Evolutionary conservation across 75 land plant species (phyloP), one percentile per base, ranked within the genome.

Genomic region (Gnetum montanum): DNA sequence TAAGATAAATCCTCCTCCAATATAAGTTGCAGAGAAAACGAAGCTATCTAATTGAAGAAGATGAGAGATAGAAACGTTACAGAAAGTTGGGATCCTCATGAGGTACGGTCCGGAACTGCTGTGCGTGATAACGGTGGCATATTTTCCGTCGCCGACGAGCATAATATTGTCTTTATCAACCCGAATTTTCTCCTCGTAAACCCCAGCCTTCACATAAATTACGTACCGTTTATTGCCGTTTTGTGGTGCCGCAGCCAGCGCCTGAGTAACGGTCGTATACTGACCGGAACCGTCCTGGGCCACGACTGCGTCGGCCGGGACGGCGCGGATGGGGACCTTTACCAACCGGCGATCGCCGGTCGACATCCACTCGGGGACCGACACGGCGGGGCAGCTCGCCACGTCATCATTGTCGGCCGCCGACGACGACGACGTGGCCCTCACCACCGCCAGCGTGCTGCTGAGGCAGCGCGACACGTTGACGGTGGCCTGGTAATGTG

Each of bases 101-200:
- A 59, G 11, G 4, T 12, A 15, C 13, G 13, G 12, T 0, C 36
- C 60, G 22, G 23, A n/a, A 0, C 22, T 57, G 6, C 26, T 57
- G 3, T 57, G 72, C 1, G 73, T 68, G 43, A 70, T 38, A 28
- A 70, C 23, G 1, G 73, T 70, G 11, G 8, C 13, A 48, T 57
- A 62, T 25, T 35, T 58, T 20, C 73, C 73, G 24, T 70, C 73
- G 0, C 73, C 73, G 26, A 70, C 11, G 37, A 70, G 60, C 62
- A 54, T 57, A 23, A 68, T 22, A 33, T 69, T 69, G 18, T 27
- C 37, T 43, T 49, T 67, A 7, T 46, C 30, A 4, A 70, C 31
- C 38, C 20, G 8, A 4, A 70, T 26, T 8, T 27, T 23, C 25
- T 70, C 73, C 22, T 16, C 7, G 57, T 70, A 70, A 8, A 70